Evolutionary conservation across 805 yeast genomes (phyloP), one percentile per base, ranked within the genome.

Genomic region (Candida incommunis): DNA sequence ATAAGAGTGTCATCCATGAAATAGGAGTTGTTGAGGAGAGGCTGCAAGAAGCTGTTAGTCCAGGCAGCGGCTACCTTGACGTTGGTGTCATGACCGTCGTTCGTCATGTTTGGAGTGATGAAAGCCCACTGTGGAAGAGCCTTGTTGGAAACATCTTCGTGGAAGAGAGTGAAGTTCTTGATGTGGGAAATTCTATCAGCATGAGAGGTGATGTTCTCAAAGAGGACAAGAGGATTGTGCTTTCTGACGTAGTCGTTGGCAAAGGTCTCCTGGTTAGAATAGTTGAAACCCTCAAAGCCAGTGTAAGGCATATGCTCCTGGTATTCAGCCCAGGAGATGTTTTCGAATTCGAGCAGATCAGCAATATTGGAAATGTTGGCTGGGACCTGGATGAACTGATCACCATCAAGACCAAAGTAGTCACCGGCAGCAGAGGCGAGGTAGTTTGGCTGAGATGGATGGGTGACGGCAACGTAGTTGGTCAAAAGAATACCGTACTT

Each of bases 391-490:
- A 67, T 63, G 59, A 70, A 72, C 48, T 64, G 61, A 56, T 72
- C 77, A 47, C 64, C 64, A 47, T 60, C 63, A 44, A 72, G 65
- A 23, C 74, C 70, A 49, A 70, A 71, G 58, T 72, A 68, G 57
- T 70, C 75, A 52, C 78, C 78, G 47, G 67, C 69, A 45, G 65
- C 72, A 44, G 74, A 57, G 40, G 72, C 72, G 45, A 72, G 54
- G 55, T 71, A 71, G 61, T 73, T 73, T 51, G 76, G 75, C 64
- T 72, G 72, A 4, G 77, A 71, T 46, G 76, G 75, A 54, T 70
- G 74, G 44, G 75, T 68, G 27, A 71, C 53, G 34, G 71, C 69
- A 67, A 72, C 72, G 65, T 73, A 72, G 66, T 73, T 73, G 59
- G 61, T 63, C 52, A 73, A 61, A 40, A 62, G 57, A 45, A 71